Percentiles rank a stretch among this genome's conserved stretches.
Evolutionary conservation across 305 asterid genomes (phyloP).

Genomic region (Fraxinus ornus): DNA sequence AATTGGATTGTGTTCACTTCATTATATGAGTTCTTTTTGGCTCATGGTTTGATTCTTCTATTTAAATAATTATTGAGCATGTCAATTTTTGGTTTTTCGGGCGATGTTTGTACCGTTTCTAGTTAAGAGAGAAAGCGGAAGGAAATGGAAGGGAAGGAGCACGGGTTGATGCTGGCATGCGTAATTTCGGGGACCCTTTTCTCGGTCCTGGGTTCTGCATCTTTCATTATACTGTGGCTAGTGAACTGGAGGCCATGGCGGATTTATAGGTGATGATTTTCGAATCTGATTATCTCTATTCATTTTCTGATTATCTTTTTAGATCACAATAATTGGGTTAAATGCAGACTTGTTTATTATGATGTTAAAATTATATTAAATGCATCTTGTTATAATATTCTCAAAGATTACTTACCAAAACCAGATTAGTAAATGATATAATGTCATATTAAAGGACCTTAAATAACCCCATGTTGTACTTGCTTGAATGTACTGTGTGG

Average conservation of each 20-base stretch:
- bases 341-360: conserved; percentile 1
- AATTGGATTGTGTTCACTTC: neutral
- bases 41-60: conserved; percentile 4
- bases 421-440: neutral
- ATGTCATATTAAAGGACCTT: neutral
- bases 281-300: neutral
- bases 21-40: conserved; percentile 7
- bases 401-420: neutral
- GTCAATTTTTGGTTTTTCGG: neutral
- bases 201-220: conserved; percentile 68
- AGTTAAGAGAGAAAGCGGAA: conserved; percentile 47
- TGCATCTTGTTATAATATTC: conserved; percentile 6
- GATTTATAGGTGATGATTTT: conserved; percentile 64
- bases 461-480: neutral
- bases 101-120: conserved; percentile 18
- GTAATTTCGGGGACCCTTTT: conserved; percentile 83
- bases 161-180: conserved; percentile 76
- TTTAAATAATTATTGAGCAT: neutral
- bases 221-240: conserved; percentile 90
- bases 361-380: neutral
- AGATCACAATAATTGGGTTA: conserved; percentile 1
- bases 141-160: conserved; percentile 72
- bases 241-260: conserved; percentile 99
- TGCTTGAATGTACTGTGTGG: neutral
- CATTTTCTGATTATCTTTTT: neutral